Conservation (phyloP, 345 rosid species). For the Rhodamnia argentea region DNA sequence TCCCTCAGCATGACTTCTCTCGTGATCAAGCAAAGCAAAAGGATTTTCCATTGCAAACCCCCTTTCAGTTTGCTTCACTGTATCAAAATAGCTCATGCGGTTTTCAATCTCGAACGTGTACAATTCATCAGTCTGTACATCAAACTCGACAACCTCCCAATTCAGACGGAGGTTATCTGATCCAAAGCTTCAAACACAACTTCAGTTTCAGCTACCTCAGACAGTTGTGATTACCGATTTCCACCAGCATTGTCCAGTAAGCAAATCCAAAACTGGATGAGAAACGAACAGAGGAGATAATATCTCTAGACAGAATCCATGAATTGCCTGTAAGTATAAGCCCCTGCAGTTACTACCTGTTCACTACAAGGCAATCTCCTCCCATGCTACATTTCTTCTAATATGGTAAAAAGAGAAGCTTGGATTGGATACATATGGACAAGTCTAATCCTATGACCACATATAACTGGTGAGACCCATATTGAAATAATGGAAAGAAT, state of each 20-base stretch:
- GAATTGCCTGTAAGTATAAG: neutral
- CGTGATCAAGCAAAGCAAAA: neutral
- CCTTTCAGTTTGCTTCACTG: neutral
- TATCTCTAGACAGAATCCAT: neutral
- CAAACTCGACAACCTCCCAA: neutral
- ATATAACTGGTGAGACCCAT: neutral
- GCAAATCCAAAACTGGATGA: neutral
- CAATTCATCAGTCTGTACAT: neutral
- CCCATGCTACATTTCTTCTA: neutral
- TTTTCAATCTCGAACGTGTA: neutral
- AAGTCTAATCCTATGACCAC: neutral
- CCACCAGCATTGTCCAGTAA: neutral
- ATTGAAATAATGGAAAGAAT: constrained; percentile 2
- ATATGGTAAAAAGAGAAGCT: neutral
- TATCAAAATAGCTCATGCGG: neutral
- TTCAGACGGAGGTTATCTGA: neutral
- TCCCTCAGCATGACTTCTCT: neutral
- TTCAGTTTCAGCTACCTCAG: neutral
- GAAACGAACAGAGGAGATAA: neutral
- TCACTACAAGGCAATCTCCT: neutral
- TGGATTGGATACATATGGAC: neutral
- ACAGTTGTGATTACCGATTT: neutral
- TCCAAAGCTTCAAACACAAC: neutral
- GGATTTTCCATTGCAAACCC: neutral
- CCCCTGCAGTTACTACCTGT: neutral